Base-by-base conservation (phyloP, 164 flowering plant genomes). In the Umbilicus rupestris region DNA sequence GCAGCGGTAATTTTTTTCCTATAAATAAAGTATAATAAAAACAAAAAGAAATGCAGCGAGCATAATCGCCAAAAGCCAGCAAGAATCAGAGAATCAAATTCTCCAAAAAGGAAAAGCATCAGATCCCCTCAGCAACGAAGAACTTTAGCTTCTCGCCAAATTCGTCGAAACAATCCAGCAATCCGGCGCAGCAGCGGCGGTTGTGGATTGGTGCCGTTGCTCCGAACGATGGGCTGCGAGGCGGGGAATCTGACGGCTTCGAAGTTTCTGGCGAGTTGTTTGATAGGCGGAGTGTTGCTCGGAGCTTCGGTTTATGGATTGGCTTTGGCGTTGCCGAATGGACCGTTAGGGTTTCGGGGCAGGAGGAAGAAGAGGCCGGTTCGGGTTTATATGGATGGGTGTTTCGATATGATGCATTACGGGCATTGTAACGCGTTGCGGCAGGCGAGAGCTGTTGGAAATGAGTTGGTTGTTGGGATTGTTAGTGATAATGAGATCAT, bases 371-470 rank as follows among this genome's bases (percentile, higher is more conserved):
- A 80, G 78, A 88, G 76, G 77, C 84, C 79, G 30, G 72, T 91
- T 24, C 83, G 96, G 47, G 96, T 91, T 60, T 91, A 88, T 67
- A 88, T 91, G 93, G 97, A 91, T 79, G 97, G 96, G 0, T 91
- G 97, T 66, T 91, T 89, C 67, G 96, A 91, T 78, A 86, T 91
- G 50, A 91, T 91, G 97, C 97, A 91, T 68, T 91, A 86, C 68
- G 97, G 97, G 30, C 97, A 91, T 73, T 91, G 90, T 46, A 91
- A 91, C 72, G 97, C 97, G 0, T 64, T 91, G 82, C 75, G 97
- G 72, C 96, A 91, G 73, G 97, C 97, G 7, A 87, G 82, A 73
- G 87, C 88, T 26, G 66, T 91, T 66, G 97, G 97, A 20, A 93
- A 91, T 81, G 85, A 82, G 70, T 72, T 91, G 81, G 87, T 91